Base-by-base conservation (phyloP, 1,284 basidiomycete genomes). In the Ustilago loliicola region DNA sequence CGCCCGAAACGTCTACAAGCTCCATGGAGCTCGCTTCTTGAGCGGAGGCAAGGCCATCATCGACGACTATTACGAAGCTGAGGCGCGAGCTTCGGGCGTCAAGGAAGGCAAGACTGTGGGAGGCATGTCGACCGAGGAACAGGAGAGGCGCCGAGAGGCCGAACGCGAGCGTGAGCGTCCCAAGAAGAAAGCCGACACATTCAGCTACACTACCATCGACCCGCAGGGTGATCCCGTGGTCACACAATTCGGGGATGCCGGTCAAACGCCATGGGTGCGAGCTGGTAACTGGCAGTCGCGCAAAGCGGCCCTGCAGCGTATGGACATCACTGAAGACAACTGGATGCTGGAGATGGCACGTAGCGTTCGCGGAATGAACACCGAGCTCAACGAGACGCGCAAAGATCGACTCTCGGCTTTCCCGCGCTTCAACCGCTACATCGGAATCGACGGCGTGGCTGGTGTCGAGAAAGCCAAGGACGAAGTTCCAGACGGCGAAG, bases 51-150 rank as follows among this genome's bases (percentile, higher is more conserved):
- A 91, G 82, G 94, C 94, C 91, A 92, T 98, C 2, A 90, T 91
- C 21, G 96, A 99, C 85, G 96, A 99, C 88, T 99, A 99, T 87
- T 94, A 95, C 87, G 94, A 97, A 88, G 92, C 92, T 48, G 92
- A 92, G 65, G 91, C 90, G 0, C 89, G 92, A 0, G 91, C 90
- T 23, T 80, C 77, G 1, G 83, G 83, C 32, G 77, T 76, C 66
- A 69, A 79, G 60, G 86, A 86, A 57, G 86, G 84, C 59, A 83
- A 83, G 55, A 62, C 70, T n/a, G 83, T 83, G 11, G 81, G 77
- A 48, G 76, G 74, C 42, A 75, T 77, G 59, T 72, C 81, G 61
- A 71, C 57, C 23, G 66, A 81, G 34, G 76, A 83, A 45, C 78
- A 77, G 42, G 77, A 81, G 64, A 67, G 74, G 21, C 70, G 76